Conservation (phyloP, 2,329 filamentous ascomycete species). For the Lachnellula willkommii region DNA sequence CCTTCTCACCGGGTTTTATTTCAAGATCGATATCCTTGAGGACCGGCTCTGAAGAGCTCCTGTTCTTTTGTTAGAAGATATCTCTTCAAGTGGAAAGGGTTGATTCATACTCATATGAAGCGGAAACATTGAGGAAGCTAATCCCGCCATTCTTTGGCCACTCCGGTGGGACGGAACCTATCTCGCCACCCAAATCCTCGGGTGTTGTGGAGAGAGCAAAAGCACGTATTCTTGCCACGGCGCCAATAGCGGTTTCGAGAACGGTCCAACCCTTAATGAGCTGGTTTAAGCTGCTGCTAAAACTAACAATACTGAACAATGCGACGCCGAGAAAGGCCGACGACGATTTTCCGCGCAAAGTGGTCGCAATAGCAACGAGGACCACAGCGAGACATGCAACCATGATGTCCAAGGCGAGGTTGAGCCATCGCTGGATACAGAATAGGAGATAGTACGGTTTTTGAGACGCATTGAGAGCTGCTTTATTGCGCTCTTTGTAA, state of each 20-base stretch:
- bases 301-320: slow-evolving; percentile 36
- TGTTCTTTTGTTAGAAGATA: background rate
- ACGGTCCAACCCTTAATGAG: slow-evolving; percentile 45
- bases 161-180: background rate
- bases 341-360: background rate
- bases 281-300: slow-evolving; percentile 36
- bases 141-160: slow-evolving; percentile 10
- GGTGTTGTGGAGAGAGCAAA: slow-evolving; percentile 40
- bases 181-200: slow-evolving; percentile 35
- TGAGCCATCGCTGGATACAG: slow-evolving; percentile 42
- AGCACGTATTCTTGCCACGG: slow-evolving; percentile 48
- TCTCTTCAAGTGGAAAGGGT: background rate
- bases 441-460: slow-evolving; percentile 42
- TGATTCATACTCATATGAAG: slow-evolving; percentile 5
- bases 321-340: slow-evolving; percentile 2
- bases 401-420: slow-evolving; percentile 39
- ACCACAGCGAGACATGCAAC: slow-evolving; percentile 32
- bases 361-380: slow-evolving; percentile 7
- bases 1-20: slow-evolving; percentile 37
- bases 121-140: slow-evolving; percentile 10
- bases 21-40: slow-evolving; percentile 7
- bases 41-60: background rate
- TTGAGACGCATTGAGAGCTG: slow-evolving; percentile 47
- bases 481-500: slow-evolving; percentile 40
- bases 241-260: slow-evolving; percentile 52